Conservation (phyloP, 805 yeast species). For the Candida sonorensis region DNA sequence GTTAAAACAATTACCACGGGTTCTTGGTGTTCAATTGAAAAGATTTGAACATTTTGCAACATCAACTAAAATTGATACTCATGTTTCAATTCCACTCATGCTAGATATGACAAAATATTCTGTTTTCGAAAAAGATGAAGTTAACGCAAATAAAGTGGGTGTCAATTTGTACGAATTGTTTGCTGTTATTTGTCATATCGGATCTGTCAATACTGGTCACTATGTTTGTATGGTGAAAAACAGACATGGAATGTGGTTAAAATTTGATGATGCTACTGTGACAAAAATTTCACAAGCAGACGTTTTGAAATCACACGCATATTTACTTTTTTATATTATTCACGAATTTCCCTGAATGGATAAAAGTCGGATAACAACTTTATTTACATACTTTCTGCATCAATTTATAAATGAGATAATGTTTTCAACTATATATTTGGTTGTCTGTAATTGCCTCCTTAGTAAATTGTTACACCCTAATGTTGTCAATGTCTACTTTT, state of each 20-base stretch:
- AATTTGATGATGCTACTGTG: constrained; percentile 84
- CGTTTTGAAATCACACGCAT: constrained; percentile 70
- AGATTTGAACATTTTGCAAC: constrained; percentile 58
- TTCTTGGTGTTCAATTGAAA: constrained; percentile 79
- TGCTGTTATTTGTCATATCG: constrained; percentile 84
- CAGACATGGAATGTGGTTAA: constrained; percentile 76
- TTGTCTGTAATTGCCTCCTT: too few species aligned
- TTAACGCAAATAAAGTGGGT: constrained; percentile 6
- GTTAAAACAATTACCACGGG: constrained; percentile 65
- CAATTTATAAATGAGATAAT: too few species aligned
- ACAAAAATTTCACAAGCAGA: constrained; percentile 56
- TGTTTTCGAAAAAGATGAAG: constrained; percentile 5
- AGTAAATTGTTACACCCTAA: too few species aligned
- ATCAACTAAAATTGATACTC: constrained; percentile 68
- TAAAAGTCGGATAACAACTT: neutral
- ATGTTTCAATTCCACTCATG: constrained; percentile 64
- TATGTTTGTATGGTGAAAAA: constrained; percentile 75
- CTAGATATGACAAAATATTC: constrained; percentile 64
- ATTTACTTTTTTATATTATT: constrained; percentile 64
- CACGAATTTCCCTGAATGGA: constrained; percentile 28
- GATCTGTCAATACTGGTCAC: constrained; percentile 94
- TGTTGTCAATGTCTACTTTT: too few species aligned
- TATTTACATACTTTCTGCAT: too few species aligned
- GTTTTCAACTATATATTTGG: too few species aligned
- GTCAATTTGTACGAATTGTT: constrained; percentile 62